Evolutionary conservation across 305 asterid genomes (phyloP).

Genomic region (Plantago rigida): DNA sequence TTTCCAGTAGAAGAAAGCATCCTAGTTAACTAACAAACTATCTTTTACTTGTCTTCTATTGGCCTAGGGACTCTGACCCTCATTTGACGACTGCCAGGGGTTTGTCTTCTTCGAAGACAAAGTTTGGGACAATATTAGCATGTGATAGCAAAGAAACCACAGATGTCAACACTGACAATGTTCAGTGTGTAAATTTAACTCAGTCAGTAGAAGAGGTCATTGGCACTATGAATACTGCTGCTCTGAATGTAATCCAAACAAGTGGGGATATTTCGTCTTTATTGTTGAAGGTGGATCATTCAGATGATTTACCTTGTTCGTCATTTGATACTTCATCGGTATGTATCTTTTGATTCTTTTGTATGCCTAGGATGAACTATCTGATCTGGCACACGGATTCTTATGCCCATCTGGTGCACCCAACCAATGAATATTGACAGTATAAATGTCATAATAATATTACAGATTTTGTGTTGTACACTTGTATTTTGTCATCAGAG

Average conservation of each 20-base stretch:
- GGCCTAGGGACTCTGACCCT: conserved; percentile 38
- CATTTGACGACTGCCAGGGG: conserved; percentile 29
- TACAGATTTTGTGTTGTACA: too few species aligned
- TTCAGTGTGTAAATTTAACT: conserved; percentile 28
- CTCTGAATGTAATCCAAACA: conserved; percentile 28
- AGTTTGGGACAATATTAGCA: conserved; percentile 28
- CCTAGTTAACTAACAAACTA: conserved; percentile 23
- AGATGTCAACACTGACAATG: conserved; percentile 32
- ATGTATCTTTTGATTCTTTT: conserved; percentile 30
- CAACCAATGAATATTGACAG: too few species aligned
- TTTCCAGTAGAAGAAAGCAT: conserved; percentile 14
- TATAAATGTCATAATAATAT: not conserved
- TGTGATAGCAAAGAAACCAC: conserved; percentile 31
- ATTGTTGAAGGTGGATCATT: conserved; percentile 26
- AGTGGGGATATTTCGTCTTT: conserved; percentile 34
- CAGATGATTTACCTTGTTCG: conserved; percentile 30
- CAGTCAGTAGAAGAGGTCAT: conserved; percentile 27
- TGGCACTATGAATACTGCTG: conserved; percentile 26
- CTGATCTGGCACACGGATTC: too few species aligned
- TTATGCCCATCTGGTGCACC: not conserved
- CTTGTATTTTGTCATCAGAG: too few species aligned
- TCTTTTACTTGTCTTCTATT: conserved; percentile 30
- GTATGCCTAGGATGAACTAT: not conserved
- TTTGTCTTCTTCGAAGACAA: conserved; percentile 35
- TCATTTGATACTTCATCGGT: conserved; percentile 45